Conservation (phyloP, 1,284 basidiomycete species). For the Tilletia walkeri region DNA sequence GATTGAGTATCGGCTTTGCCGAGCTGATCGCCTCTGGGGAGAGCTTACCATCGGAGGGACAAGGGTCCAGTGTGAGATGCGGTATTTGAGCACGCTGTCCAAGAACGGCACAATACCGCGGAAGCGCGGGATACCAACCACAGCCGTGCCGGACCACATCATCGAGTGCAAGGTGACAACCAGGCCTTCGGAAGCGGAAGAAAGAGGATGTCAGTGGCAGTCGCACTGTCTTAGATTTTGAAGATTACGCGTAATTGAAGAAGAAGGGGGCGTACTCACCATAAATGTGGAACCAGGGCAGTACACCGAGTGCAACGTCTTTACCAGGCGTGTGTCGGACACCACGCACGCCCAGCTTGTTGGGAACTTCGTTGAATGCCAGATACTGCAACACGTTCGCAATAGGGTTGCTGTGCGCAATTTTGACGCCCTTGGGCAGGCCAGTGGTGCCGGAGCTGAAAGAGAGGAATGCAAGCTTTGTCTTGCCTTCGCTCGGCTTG, state of each 20-base stretch:
- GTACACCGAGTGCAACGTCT: slow-evolving; percentile 39
- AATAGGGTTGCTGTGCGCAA: slow-evolving; percentile 26
- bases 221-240: neutral
- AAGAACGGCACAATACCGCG: slow-evolving; percentile 45
- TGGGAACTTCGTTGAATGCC: slow-evolving; percentile 19
- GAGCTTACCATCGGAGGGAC: slow-evolving; percentile 24
- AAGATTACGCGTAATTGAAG: too few relatives aligned
- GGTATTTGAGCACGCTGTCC: slow-evolving; percentile 38
- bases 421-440: slow-evolving; percentile 65
- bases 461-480: slow-evolving; percentile 69
- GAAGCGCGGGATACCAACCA: slow-evolving; percentile 39
- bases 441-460: slow-evolving; percentile 83
- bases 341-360: slow-evolving; percentile 27
- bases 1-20: neutral
- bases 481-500: slow-evolving; percentile 66
- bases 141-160: slow-evolving; percentile 26
- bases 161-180: slow-evolving; percentile 24
- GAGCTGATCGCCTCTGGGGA: neutral
- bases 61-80: slow-evolving; percentile 27
- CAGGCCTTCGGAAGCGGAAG: slow-evolving; percentile 10
- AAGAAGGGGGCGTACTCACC: neutral
- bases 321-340: slow-evolving; percentile 38
- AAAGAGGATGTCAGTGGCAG: neutral
- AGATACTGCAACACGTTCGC: slow-evolving; percentile 26
- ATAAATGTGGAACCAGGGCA: slow-evolving; percentile 40